Evolutionary conservation across 2,329 filamentous ascomycete genomes (phyloP).

Genomic region (Zalaria sp.): DNA sequence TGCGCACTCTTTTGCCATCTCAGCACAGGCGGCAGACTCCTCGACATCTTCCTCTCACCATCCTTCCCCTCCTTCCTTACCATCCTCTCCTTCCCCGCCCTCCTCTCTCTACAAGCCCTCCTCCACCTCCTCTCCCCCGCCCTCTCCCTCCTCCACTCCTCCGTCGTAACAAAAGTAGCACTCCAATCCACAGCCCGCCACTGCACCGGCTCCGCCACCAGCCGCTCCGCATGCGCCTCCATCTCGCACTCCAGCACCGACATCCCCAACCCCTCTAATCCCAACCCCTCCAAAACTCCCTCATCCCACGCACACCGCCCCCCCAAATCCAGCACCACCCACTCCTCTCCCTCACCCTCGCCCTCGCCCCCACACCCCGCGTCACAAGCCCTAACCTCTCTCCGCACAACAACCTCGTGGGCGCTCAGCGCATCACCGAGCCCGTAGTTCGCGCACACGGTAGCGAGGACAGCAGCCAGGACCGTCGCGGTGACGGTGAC

Average conservation of each 20-base stretch:
- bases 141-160: neutral
- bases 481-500: too few species aligned
- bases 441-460: too few species aligned
- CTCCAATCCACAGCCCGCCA: neutral
- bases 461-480: too few species aligned
- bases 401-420: too few species aligned
- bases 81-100: neutral
- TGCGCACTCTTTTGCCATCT: neutral
- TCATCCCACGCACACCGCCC: neutral
- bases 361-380: neutral
- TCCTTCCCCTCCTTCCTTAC: neutral
- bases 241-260: neutral
- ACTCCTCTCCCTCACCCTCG: too few species aligned
- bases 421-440: too few species aligned
- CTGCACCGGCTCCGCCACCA: neutral
- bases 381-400: neutral
- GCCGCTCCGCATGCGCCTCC: neutral
- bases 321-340: too few species aligned
- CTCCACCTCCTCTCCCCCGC: neutral
- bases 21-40: neutral
- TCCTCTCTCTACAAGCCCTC: neutral
- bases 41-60: neutral
- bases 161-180: neutral
- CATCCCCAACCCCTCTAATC: neutral
- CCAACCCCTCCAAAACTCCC: neutral